phyloP scores from a whole-genome alignment of 2,329 filamentous ascomycete genomes.

The Aspergillus piperis region DNA sequence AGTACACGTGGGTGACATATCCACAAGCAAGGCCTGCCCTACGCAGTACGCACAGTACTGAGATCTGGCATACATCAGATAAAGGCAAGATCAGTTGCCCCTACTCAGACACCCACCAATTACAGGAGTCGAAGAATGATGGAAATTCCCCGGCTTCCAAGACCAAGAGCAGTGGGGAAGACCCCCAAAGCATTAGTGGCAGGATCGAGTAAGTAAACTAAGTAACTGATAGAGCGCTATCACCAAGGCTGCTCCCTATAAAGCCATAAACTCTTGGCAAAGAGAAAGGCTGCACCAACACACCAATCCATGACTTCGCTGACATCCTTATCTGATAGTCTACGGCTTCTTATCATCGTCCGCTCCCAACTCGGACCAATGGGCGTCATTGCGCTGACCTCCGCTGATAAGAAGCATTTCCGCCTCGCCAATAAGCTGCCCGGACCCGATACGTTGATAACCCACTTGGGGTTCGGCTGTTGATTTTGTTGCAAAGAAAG shows the following conservation, averaged over 20 bases:
- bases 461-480: not conserved
- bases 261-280: not conserved
- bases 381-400: constrained; percentile 3
- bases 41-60: not conserved
- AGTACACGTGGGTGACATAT: not conserved
- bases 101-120: not conserved
- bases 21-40: not conserved
- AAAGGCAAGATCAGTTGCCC: not conserved
- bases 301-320: not conserved
- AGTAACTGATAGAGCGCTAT: constrained; percentile 1
- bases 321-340: not conserved
- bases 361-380: not conserved
- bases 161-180: not conserved
- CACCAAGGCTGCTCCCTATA: not conserved
- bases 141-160: not conserved
- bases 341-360: constrained; percentile 4
- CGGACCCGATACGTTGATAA: not conserved
- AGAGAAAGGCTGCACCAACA: too few relatives aligned
- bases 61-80: not conserved
- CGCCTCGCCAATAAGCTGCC: constrained; percentile 2
- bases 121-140: not conserved
- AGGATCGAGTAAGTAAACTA: constrained; percentile 11
- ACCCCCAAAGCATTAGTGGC: constrained; percentile 11
- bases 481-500: not conserved
- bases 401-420: constrained; percentile 6